phyloP scores from a whole-genome alignment of 2,329 filamentous ascomycete genomes.

The Magnaporthales sp. region DNA sequence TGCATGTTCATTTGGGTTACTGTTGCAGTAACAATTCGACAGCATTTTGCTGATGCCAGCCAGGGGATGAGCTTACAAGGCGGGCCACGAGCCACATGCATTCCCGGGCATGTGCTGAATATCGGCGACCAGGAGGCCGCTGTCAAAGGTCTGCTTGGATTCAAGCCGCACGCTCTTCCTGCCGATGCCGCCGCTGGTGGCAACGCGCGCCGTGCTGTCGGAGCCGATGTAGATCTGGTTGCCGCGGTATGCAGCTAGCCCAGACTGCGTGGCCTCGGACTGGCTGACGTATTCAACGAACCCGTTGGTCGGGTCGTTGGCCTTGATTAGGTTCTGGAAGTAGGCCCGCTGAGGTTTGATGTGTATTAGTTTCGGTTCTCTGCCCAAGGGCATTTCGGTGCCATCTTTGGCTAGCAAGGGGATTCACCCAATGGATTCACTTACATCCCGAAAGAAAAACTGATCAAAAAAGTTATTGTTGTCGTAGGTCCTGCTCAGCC shows the following conservation, averaged over 20 bases:
- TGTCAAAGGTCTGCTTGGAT: constrained; percentile 34
- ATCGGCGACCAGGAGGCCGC: constrained; percentile 35
- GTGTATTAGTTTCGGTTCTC: neutral
- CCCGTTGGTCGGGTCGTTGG: constrained; percentile 11
- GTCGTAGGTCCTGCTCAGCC: constrained; percentile 1
- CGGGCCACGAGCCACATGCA: constrained; percentile 40
- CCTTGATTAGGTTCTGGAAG: neutral
- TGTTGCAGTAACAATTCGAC: no score
- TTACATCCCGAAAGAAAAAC: neutral
- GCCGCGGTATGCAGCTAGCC: constrained; percentile 27
- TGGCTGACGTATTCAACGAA: constrained; percentile 26
- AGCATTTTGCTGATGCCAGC: neutral
- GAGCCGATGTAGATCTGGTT: constrained; percentile 34
- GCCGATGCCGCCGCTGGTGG: constrained; percentile 24
- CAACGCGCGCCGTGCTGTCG: constrained; percentile 24
- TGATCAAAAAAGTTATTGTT: constrained; percentile 1
- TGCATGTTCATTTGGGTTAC: no score
- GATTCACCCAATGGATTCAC: neutral
- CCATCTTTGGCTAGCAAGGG: no score
- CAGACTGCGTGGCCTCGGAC: constrained; percentile 24
- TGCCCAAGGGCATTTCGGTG: neutral
- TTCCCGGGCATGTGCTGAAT: constrained; percentile 41
- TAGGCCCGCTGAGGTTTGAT: neutral
- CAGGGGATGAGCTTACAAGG: constrained; percentile 22
- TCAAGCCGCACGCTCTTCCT: constrained; percentile 36